Percentiles rank a stretch among this genome's conserved stretches.
Evolutionary conservation across 192 early-diverging fungal genomes (phyloP).

Genomic region (Geranomyces michiganensis): DNA sequence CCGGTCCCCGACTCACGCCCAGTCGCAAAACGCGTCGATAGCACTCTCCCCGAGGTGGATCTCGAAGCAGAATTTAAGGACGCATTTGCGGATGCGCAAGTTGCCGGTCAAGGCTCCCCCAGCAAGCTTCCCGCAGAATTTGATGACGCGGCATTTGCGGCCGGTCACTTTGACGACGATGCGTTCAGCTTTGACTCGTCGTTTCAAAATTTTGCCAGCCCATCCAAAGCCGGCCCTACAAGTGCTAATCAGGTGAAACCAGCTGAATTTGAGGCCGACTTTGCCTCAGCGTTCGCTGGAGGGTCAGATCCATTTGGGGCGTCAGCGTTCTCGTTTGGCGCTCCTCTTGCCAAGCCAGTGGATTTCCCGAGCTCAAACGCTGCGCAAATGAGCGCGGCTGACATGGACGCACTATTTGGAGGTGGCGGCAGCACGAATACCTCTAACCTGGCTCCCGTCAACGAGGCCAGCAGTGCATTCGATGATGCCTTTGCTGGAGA

Average conservation of each 20-base stretch:
- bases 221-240: neutral
- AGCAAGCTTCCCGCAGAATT: constrained; percentile 14
- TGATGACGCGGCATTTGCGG: constrained; percentile 12
- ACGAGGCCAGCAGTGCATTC: neutral
- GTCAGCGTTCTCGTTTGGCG: neutral
- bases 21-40: neutral
- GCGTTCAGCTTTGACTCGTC: constrained; percentile 35
- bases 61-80: constrained; percentile 33
- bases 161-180: constrained; percentile 16
- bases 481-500: constrained; percentile 17
- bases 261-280: constrained; percentile 27
- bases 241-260: neutral
- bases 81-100: constrained; percentile 20
- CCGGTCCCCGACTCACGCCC: neutral
- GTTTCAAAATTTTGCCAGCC: constrained; percentile 6
- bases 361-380: neutral
- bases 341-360: neutral
- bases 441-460: neutral
- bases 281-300: constrained; percentile 30
- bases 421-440: neutral
- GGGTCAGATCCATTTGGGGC: constrained; percentile 23
- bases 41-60: constrained; percentile 7
- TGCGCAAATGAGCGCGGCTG: constrained; percentile 15
- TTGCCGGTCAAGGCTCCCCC: neutral
- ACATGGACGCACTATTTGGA: constrained; percentile 42